Evolutionary conservation across 2,329 filamentous ascomycete genomes (phyloP).

Genomic region (Coniochaeta prunicola): DNA sequence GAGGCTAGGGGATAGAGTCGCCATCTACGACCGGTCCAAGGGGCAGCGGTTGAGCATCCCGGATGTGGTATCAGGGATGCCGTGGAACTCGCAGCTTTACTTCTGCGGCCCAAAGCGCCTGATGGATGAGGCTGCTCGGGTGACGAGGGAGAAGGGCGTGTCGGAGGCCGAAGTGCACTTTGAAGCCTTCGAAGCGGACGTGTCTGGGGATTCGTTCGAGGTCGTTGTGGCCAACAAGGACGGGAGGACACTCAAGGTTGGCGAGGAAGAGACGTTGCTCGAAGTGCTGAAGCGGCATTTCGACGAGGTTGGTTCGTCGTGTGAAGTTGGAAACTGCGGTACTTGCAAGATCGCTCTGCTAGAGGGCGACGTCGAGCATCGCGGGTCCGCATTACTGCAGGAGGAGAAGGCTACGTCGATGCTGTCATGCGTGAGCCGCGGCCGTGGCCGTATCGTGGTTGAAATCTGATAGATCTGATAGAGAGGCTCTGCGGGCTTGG

Average conservation of each 20-base stretch:
- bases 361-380: slow-evolving; percentile 37
- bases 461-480: slow-evolving; percentile 37
- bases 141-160: slow-evolving; percentile 34
- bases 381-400: slow-evolving; percentile 37
- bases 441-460: slow-evolving; percentile 39
- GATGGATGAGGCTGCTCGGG: slow-evolving; percentile 41
- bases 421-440: slow-evolving; percentile 46
- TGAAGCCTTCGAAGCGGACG: slow-evolving; percentile 49
- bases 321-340: slow-evolving; percentile 47
- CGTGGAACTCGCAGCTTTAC: slow-evolving; percentile 52
- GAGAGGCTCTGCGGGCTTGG: not conserved
- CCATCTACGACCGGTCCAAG: slow-evolving; percentile 43
- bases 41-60: slow-evolving; percentile 46
- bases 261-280: slow-evolving; percentile 40
- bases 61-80: slow-evolving; percentile 33
- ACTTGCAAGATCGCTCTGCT: slow-evolving; percentile 39
- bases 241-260: slow-evolving; percentile 35
- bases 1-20: slow-evolving; percentile 31
- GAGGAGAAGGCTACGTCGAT: slow-evolving; percentile 37
- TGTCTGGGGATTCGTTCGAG: slow-evolving; percentile 52
- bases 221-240: slow-evolving; percentile 38
- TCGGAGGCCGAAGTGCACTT: slow-evolving; percentile 47
- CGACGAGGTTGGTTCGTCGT: slow-evolving; percentile 38
- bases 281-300: slow-evolving; percentile 38
- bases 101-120: slow-evolving; percentile 52